Conservation (phyloP, 176 grass and related monocot genomes). For the Dactylis glomerata region DNA sequence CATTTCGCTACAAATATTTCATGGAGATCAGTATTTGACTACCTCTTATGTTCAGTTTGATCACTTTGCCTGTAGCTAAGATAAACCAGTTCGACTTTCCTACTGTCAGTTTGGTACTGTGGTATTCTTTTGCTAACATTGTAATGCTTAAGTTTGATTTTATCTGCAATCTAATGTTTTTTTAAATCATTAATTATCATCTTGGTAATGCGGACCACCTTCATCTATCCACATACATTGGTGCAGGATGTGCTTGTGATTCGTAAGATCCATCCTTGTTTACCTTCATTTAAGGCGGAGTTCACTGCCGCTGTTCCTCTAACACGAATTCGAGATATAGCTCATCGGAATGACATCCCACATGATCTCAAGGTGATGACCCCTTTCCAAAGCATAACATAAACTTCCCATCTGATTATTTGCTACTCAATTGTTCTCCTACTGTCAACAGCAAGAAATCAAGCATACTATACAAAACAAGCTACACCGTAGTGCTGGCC, state of each 20-base stretch:
- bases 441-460: conserved; percentile 86
- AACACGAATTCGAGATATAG: conserved; percentile 97
- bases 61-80: neutral
- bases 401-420: conserved; percentile 21
- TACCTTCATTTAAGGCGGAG: conserved; percentile 98
- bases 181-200: neutral
- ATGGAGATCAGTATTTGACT: neutral
- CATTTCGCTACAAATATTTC: neutral
- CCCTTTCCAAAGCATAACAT: conserved; percentile 6
- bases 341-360: conserved; percentile 92
- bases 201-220: neutral
- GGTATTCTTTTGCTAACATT: neutral
- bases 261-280: conserved; percentile 82
- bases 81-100: neutral
- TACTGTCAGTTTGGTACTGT: neutral
- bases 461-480: conserved; percentile 99
- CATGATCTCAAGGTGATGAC: conserved; percentile 85
- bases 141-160: neutral
- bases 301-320: conserved; percentile 99
- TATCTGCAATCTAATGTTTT: conserved; percentile 5
- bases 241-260: conserved; percentile 71
- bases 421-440: conserved; percentile 29
- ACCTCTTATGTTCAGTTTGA: neutral
- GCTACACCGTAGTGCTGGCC: conserved; percentile 95
- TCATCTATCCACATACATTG: conserved; percentile 10